A percentile compares a stretch with the other conserved stretches of the same genome.
Conservation (phyloP, 345 rosid genomes). For the Arabis alpina region DNA sequence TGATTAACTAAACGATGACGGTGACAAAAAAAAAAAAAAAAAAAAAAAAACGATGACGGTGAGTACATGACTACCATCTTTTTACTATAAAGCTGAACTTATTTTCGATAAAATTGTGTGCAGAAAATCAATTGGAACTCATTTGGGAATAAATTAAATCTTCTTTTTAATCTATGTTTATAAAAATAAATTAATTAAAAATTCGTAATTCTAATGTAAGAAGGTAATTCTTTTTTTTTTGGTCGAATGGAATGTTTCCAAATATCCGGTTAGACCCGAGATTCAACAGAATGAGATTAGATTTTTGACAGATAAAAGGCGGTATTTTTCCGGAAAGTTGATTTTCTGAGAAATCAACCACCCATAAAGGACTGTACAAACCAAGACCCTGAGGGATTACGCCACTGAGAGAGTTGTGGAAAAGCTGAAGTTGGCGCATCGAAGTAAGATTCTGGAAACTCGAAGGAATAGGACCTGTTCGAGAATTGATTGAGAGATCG, state of each 20-base stretch:
- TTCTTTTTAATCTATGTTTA: too few species aligned
- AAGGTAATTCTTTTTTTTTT: too few species aligned
- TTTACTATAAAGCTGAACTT: too few species aligned
- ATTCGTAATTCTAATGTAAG: too few species aligned
- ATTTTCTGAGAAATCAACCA: slow-evolving; percentile 87
- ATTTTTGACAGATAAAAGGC: slow-evolving; percentile 61
- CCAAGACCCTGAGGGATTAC: slow-evolving; percentile 79
- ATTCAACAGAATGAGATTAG: slow-evolving; percentile 64
- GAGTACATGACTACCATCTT: too few species aligned
- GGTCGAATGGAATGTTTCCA: slow-evolving; percentile 79
- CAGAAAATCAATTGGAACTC: too few species aligned
- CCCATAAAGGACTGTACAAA: slow-evolving; percentile 72
- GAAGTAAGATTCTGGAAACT: slow-evolving; percentile 73
- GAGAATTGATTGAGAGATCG: slow-evolving; percentile 81
- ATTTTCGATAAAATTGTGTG: too few species aligned
- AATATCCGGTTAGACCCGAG: slow-evolving; percentile 71
- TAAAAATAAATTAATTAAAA: too few species aligned
- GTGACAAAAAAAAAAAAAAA: too few species aligned
- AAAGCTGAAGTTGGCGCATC: slow-evolving; percentile 83
- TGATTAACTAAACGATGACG: too few species aligned
- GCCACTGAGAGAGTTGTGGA: slow-evolving; percentile 69
- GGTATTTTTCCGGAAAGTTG: slow-evolving; percentile 76
- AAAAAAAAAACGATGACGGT: too few species aligned
- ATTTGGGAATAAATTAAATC: too few species aligned
- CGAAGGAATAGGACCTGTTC: slow-evolving; percentile 73